Base-by-base conservation (phyloP, 768 basidiomycete genomes). In the Sarcodon aspratus region DNA sequence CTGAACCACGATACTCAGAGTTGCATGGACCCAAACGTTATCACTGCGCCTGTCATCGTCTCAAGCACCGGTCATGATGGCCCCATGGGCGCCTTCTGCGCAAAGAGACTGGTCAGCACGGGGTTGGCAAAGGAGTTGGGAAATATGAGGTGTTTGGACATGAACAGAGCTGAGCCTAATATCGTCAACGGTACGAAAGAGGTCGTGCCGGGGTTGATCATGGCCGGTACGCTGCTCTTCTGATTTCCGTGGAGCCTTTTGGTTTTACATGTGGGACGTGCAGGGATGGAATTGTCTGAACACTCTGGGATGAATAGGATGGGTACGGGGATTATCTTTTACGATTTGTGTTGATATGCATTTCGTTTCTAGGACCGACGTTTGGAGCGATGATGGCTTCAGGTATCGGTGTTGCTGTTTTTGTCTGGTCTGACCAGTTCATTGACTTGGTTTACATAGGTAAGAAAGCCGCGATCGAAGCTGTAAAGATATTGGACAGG, bases 221-320 rank as follows among this genome's bases (percentile, higher is more conserved):
- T 87, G 73, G 75, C 81, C 40, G 83, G 82, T 79, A 49, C 57
- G 75, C 69, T 17, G 45, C 1, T 32, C 33, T 7, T 12, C 21
- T 38, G n/a, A 15, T 9, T n/a, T n/a, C n/a, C n/a, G n/a, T n/a
- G n/a, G n/a, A n/a, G n/a, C n/a, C n/a, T n/a, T 52, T 33, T 43
- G 15, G 18, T 33, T 17, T 18, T 55, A 8, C 45, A 9, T n/a
- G 31, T 40, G 18, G 32, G 15, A 44, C 3, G 17, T 49, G 9
- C 50, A 80, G 85, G 85, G 12, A 90, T 87, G 85, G 85, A 90
- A 63, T 69, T 90, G 46, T 81, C 81, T 7, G 85, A 87, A 62
- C 81, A 86, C 59, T 85, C 87, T 61, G 85, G 85, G 11, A 76
- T 77, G 21, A 82, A 85, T 68, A 73, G 85, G 27, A 83, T 84